Evolutionary conservation across 345 rosid species (phyloP).

Genomic region (Populus alba): DNA sequence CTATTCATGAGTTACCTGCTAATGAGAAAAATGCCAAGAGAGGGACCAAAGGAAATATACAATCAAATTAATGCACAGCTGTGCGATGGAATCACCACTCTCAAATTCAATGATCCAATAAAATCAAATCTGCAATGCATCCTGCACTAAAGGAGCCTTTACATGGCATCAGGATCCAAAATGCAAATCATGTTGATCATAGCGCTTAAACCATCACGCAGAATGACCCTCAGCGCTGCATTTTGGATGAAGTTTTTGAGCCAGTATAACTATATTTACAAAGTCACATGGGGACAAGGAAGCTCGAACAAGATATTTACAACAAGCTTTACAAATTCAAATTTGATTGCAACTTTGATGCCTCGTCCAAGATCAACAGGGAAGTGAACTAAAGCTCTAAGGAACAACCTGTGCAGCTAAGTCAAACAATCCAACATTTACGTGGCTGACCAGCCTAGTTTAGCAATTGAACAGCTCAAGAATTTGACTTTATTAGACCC

Average conservation of each 20-base stretch:
- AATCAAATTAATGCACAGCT: neutral
- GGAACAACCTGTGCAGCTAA: neutral
- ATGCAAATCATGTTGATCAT: neutral
- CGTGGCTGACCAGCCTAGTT: slow-evolving; percentile 14
- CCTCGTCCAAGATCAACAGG: slow-evolving; percentile 24
- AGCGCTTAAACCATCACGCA: neutral
- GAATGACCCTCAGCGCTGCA: neutral
- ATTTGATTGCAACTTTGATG: slow-evolving; percentile 8
- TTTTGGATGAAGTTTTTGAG: neutral
- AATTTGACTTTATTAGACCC: slow-evolving; percentile 56
- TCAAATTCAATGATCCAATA: neutral
- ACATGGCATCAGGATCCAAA: neutral
- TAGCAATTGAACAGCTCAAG: slow-evolving; percentile 31
- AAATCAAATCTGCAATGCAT: neutral
- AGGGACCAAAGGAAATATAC: neutral
- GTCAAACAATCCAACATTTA: slow-evolving; percentile 23
- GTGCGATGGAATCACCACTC: neutral
- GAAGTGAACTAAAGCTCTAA: slow-evolving; percentile 18
- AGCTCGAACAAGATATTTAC: slow-evolving; percentile 21
- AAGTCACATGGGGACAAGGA: neutral
- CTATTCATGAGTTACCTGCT: neutral
- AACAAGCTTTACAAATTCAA: slow-evolving; percentile 25
- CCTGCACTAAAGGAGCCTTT: neutral
- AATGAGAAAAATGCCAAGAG: neutral
- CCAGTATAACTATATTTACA: slow-evolving; percentile 10